These are phyloP conservation scores for Candida smagusa DNA, from an alignment of 1,139 yeast species.

Conservation along the genomic window DNA sequence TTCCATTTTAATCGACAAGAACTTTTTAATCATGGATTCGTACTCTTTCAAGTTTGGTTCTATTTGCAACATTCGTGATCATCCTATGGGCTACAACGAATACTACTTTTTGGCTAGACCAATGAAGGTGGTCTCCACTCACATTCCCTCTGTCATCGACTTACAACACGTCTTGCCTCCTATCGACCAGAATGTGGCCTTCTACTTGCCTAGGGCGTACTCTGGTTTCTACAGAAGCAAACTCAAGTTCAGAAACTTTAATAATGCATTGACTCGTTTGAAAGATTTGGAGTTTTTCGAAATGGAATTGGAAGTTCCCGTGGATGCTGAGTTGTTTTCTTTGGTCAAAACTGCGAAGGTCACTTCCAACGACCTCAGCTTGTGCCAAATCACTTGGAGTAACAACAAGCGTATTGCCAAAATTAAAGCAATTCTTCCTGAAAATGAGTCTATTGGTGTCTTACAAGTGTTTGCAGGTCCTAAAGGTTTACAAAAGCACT, in stretches of 20 bases:
- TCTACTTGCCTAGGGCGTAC: conserved; percentile 79
- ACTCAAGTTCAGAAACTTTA: conserved; percentile 62
- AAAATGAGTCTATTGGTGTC: conserved; percentile 62
- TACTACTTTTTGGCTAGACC: conserved; percentile 82
- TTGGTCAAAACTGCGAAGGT: conserved; percentile 51
- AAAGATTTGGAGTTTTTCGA: conserved; percentile 78
- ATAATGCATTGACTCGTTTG: conserved; percentile 72
- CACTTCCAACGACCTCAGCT: conserved; percentile 52
- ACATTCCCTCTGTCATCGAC: conserved; percentile 73
- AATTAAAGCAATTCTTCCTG: conserved; percentile 79
- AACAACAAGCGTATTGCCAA: conserved; percentile 65
- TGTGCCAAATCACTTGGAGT: conserved; percentile 76
- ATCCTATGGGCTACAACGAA: conserved; percentile 32
- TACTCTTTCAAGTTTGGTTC: conserved; percentile 34
- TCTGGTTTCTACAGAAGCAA: conserved; percentile 70
- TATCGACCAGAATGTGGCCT: conserved; percentile 71
- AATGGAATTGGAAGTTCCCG: conserved; percentile 68
- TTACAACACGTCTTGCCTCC: conserved; percentile 88
- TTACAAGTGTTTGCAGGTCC: conserved; percentile 73
- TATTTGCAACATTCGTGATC: conserved; percentile 32
- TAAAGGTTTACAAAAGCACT: conserved; percentile 58
- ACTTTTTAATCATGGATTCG: conserved; percentile 74
- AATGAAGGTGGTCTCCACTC: conserved; percentile 71
- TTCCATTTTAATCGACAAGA: conserved; percentile 68
- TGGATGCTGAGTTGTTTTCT: conserved; percentile 61